phyloP scores from a whole-genome alignment of 129 eudicot genomes.

The Helianthus tuberosus region DNA sequence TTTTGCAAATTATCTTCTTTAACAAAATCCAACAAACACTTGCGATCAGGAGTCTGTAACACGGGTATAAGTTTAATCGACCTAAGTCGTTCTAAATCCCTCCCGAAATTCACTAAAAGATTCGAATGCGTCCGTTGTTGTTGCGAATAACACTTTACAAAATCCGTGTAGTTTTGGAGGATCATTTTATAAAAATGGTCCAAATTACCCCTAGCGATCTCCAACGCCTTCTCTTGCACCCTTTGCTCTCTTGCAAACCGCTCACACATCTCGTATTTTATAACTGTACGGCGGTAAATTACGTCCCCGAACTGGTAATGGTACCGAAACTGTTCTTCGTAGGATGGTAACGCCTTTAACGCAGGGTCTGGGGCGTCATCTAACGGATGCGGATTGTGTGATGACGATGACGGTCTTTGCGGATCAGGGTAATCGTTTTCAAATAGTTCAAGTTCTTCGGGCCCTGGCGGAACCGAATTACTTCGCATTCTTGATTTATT shows the following conservation, averaged over 20 bases:
- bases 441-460: conserved; percentile 48
- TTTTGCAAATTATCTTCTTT: conserved; percentile 79
- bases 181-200: conserved; percentile 78
- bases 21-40: conserved; percentile 79
- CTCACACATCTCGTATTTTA: conserved; percentile 55
- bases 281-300: conserved; percentile 56
- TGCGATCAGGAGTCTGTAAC: conserved; percentile 64
- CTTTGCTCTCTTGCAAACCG: conserved; percentile 68
- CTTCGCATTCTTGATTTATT: conserved; percentile 80
- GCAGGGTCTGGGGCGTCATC: conserved; percentile 95
- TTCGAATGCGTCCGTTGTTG: conserved; percentile 68
- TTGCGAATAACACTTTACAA: conserved; percentile 65
- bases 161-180: conserved; percentile 70
- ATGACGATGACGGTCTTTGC: conserved; percentile 36
- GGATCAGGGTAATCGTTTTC: conserved; percentile 56
- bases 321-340: conserved; percentile 83
- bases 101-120: conserved; percentile 60
- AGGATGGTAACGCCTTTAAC: conserved; percentile 81
- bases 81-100: conserved; percentile 72
- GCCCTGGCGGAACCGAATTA: conserved; percentile 58
- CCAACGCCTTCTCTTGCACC: conserved; percentile 95
- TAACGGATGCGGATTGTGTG: conserved; percentile 69
- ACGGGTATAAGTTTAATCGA: conserved; percentile 64
- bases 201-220: conserved; percentile 85
- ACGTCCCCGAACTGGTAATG: conserved; percentile 78